phyloP scores from a whole-genome alignment of 768 basidiomycete genomes.

The Scleroderma citrinum region DNA sequence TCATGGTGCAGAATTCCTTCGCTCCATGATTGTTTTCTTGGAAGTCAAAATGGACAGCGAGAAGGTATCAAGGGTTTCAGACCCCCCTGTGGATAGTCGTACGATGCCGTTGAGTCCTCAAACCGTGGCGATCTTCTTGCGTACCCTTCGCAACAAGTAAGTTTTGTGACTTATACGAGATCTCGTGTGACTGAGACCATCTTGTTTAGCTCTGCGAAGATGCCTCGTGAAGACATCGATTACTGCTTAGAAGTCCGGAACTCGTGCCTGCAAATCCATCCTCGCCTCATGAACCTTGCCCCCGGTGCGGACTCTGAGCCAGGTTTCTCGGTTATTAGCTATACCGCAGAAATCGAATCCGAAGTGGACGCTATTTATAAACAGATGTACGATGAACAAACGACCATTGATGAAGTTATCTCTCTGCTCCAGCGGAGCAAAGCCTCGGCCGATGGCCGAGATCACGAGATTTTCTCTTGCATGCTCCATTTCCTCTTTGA shows the following conservation, averaged over 20 bases:
- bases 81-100: constrained; percentile 68
- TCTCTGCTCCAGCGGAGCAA: constrained; percentile 81
- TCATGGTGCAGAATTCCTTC: constrained; percentile 83
- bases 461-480: constrained; percentile 98
- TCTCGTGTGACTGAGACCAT: neutral
- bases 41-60: constrained; percentile 93
- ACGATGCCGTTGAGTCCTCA: constrained; percentile 86
- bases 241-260: constrained; percentile 90
- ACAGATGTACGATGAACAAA: constrained; percentile 95
- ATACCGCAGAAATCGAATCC: constrained; percentile 81
- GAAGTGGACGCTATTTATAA: constrained; percentile 96
- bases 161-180: constrained; percentile 20
- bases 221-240: constrained; percentile 74
- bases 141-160: constrained; percentile 79
- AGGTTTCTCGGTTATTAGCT: constrained; percentile 83
- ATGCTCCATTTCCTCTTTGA: constrained; percentile 99
- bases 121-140: constrained; percentile 88
- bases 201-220: constrained; percentile 55
- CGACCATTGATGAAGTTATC: constrained; percentile 92
- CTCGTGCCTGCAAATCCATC: constrained; percentile 89
- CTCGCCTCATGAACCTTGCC: constrained; percentile 89
- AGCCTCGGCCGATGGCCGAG: constrained; percentile 71
- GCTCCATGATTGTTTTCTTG: constrained; percentile 81
- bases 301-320: constrained; percentile 87
- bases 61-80: constrained; percentile 67